Base-by-base conservation (phyloP, 345 rosid genomes). In the Carallia brachiata region DNA sequence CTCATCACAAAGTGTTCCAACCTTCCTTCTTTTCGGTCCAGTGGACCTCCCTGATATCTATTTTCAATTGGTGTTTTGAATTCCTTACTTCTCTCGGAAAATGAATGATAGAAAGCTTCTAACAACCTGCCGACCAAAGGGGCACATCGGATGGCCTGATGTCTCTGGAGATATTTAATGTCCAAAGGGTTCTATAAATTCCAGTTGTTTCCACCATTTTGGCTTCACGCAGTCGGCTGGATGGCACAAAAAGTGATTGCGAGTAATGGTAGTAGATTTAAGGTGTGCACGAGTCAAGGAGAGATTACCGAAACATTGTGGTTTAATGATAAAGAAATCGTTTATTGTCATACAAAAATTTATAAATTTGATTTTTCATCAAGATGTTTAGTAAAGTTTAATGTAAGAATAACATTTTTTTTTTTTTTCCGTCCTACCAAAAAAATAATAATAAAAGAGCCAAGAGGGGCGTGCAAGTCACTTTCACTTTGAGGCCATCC, bases 81-180 rank as follows among this genome's bases (percentile, higher is more conserved):
- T 56, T 56, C 32, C 50, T 12, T 12, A 3, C 3, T 16, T 56
- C 60, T 7, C 15, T 27, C 16, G 31, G 13, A 2, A 31, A 36
- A 7, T 19, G 59, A 47, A n/a, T 7, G 50, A 15, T 10, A 34
- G 66, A 27, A 62, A 61, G 16, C 12, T 57, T 62, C 5, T 12
- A 48, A 32, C 19, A 7, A 36, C 23, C 23, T 58, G 67, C 76
- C 70, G 73, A 64, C 78, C 71, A 71, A 79, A 74, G 71, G 76
- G 9, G 68, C 16, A 44, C 59, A 63, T 17, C 59, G 4, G 60
- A 68, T 66, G 28, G 2, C 50, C 36, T 23, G 52, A 62, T 39
- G 18, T 70, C 79, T 50, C 17, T 0, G 17, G 10, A 36, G 70
- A 68, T 50, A 50, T 19, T 71, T 74, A 64, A 40, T 67, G 76